Conservation (phyloP, 2,329 filamentous ascomycete species). For the Botrytis cinerea region DNA sequence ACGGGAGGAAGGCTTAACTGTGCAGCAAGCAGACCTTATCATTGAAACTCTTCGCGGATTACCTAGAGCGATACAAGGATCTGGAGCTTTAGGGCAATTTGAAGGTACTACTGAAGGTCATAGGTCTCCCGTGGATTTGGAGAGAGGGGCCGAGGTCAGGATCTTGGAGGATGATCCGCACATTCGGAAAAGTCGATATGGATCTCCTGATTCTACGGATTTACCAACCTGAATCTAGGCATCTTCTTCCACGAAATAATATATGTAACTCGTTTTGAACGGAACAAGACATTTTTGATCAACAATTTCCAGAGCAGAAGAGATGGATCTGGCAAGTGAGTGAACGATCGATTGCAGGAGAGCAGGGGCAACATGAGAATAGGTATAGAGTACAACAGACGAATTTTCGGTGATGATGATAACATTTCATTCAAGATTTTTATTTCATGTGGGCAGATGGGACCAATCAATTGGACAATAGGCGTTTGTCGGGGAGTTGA, state of each 20-base stretch:
- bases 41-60: slow-evolving; percentile 18
- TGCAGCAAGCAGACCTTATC: slow-evolving; percentile 17
- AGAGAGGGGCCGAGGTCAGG: background rate
- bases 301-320: too few relatives aligned
- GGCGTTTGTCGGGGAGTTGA: background rate
- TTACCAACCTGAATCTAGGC: background rate
- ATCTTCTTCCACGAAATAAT: background rate
- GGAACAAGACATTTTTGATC: background rate
- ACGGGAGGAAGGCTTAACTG: background rate
- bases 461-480: background rate
- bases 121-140: background rate
- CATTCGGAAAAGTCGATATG: slow-evolving; percentile 3
- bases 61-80: slow-evolving; percentile 1
- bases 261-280: background rate
- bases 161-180: background rate
- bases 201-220: background rate
- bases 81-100: background rate
- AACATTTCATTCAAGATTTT: background rate
- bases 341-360: background rate
- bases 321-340: background rate
- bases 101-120: slow-evolving; percentile 6
- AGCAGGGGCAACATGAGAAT: background rate
- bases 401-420: background rate
- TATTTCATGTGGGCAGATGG: background rate
- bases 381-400: background rate